Evolutionary conservation across 192 early-diverging fungal species (phyloP).

Genomic region (Mortierella hygrophila): DNA sequence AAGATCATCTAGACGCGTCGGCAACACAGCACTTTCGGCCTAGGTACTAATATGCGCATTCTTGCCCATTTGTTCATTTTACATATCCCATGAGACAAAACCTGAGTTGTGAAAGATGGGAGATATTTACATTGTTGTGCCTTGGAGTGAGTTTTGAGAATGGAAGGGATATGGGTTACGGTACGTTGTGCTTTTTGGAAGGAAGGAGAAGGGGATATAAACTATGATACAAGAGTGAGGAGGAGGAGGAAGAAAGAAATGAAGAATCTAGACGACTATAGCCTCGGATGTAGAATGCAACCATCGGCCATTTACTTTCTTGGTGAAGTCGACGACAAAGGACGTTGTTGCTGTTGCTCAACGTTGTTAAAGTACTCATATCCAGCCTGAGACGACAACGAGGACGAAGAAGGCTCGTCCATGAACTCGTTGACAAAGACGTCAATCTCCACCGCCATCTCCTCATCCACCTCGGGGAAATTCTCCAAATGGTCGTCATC

Average conservation of each 20-base stretch:
- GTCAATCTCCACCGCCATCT: slow-evolving; percentile 48
- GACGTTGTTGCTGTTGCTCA: neutral
- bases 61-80: too few relatives aligned
- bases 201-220: too few relatives aligned
- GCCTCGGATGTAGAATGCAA: too few relatives aligned
- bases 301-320: neutral
- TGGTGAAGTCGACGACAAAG: neutral
- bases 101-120: too few relatives aligned
- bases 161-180: too few relatives aligned
- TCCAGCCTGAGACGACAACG: neutral
- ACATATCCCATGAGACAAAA: too few relatives aligned
- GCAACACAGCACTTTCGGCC: too few relatives aligned
- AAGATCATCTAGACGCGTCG: too few relatives aligned
- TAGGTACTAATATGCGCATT: too few relatives aligned
- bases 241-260: neutral
- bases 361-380: neutral
- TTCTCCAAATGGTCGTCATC: slow-evolving; percentile 57
- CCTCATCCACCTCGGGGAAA: slow-evolving; percentile 51
- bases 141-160: too few relatives aligned
- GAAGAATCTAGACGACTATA: neutral
- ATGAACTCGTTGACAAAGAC: slow-evolving; percentile 46
- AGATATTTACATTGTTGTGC: too few relatives aligned
- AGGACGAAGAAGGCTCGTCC: slow-evolving; percentile 19
- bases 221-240: neutral
- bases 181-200: too few relatives aligned